phyloP scores from a whole-genome alignment of 306 rosid species.

The Oxytropis ochrocephala region DNA sequence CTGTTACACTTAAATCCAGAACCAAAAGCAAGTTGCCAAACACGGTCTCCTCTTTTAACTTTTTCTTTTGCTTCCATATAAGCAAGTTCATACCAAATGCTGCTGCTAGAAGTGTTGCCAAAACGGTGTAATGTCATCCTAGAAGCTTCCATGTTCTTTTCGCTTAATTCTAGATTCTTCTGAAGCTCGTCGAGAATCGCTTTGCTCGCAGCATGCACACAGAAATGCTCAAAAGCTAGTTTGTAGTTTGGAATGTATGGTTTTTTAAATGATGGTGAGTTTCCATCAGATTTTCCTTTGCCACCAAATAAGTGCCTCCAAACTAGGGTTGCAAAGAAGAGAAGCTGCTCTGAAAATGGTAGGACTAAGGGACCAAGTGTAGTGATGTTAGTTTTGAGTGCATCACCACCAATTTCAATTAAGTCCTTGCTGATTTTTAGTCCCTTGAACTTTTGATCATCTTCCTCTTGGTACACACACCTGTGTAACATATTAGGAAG shows the following conservation, averaged over 20 bases:
- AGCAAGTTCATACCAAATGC: slow-evolving; percentile 92
- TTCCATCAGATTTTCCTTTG: slow-evolving; percentile 15
- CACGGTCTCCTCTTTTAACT: slow-evolving; percentile 71
- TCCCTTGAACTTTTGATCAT: slow-evolving; percentile 68
- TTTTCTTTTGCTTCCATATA: slow-evolving; percentile 85
- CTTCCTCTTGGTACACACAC: slow-evolving; percentile 95
- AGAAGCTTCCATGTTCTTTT: slow-evolving; percentile 77
- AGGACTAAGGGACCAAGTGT: slow-evolving; percentile 87
- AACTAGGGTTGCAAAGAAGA: slow-evolving; percentile 66
- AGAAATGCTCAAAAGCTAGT: slow-evolving; percentile 88
- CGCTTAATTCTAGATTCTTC: slow-evolving; percentile 78
- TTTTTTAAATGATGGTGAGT: slow-evolving; percentile 33
- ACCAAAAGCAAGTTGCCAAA: slow-evolving; percentile 94
- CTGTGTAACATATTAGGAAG: slow-evolving; percentile 20
- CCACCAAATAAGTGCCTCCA: slow-evolving; percentile 70
- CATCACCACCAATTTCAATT: slow-evolving; percentile 89
- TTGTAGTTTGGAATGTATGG: slow-evolving; percentile 95
- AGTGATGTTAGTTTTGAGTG: slow-evolving; percentile 91
- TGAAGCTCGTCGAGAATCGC: slow-evolving; percentile 74
- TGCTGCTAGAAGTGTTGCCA: slow-evolving; percentile 94
- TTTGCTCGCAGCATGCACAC: slow-evolving; percentile 87
- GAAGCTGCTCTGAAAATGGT: slow-evolving; percentile 83
- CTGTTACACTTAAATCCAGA: slow-evolving; percentile 97
- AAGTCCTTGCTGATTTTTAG: slow-evolving; percentile 82
- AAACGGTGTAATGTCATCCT: slow-evolving; percentile 83